A percentile compares a stretch with the other conserved stretches of the same genome.
These are phyloP conservation scores for Paramecium biaurelia DNA, from an alignment of 73 alveolate species.

Conservation along the genomic window DNA sequence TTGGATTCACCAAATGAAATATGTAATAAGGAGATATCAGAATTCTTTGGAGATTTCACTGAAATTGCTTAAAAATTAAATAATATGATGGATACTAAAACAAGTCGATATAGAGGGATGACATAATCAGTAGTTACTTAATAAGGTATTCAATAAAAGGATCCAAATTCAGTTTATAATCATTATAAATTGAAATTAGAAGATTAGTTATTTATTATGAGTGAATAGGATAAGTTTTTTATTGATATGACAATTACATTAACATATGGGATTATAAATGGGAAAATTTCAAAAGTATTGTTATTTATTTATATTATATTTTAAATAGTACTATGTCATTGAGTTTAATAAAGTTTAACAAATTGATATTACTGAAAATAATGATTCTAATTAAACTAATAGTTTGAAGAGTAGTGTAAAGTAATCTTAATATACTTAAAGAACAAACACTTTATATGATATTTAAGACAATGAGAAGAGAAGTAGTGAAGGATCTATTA, in stretches of 20 bases:
- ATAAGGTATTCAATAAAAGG: background rate
- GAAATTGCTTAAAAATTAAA: background rate
- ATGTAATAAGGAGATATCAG: background rate
- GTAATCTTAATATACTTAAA: background rate
- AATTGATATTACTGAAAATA: background rate
- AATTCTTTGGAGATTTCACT: background rate
- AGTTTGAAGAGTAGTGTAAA: background rate
- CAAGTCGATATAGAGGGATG: background rate
- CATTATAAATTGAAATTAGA: background rate
- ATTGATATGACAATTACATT: background rate
- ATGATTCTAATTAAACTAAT: background rate
- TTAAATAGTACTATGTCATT: constrained; percentile 32
- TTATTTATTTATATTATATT: background rate
- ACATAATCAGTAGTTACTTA: background rate
- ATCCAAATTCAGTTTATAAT: background rate
- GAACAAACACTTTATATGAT: background rate
- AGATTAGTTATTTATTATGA: background rate
- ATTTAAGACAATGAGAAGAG: background rate
- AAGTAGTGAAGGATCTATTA: background rate
- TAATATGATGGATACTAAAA: background rate
- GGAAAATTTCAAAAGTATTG: constrained; percentile 28
- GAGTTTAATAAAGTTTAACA: constrained; percentile 15
- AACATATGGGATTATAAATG: constrained; percentile 17
- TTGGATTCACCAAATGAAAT: background rate
- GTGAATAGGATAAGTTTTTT: background rate